A percentile compares a stretch with the other conserved stretches of the same genome.
These are phyloP conservation scores for Pleurotus eryngii DNA, from an alignment of 768 basidiomycete species.

Conservation along the genomic window DNA sequence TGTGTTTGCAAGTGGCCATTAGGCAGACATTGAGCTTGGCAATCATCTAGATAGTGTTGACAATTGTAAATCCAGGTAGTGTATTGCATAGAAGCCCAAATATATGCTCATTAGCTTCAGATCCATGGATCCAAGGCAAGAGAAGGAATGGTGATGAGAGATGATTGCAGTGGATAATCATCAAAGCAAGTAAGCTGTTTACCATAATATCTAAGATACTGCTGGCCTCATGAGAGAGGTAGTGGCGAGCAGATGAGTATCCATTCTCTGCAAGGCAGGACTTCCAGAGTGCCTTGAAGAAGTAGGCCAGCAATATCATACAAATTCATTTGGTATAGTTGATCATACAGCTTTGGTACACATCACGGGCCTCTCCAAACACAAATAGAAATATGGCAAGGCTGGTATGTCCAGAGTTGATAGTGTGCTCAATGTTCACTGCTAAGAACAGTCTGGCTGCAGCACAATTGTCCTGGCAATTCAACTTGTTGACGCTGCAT, in stretches of 20 bases:
- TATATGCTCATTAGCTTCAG: slow-evolving; percentile 19
- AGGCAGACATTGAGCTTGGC: slow-evolving; percentile 17
- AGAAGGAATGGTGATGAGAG: slow-evolving; percentile 9
- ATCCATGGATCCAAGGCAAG: slow-evolving; percentile 23
- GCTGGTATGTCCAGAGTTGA: slow-evolving; percentile 11
- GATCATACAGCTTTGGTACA: slow-evolving; percentile 23
- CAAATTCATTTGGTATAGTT: slow-evolving; percentile 14
- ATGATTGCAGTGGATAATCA: background rate
- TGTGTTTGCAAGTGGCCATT: background rate
- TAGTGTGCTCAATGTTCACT: slow-evolving; percentile 16
- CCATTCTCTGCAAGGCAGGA: background rate
- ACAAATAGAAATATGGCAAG: slow-evolving; percentile 26
- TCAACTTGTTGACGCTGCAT: slow-evolving; percentile 22
- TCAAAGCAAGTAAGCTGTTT: background rate
- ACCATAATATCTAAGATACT: background rate
- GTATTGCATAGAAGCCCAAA: slow-evolving; percentile 13
- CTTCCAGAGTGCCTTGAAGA: background rate
- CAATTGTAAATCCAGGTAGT: slow-evolving; percentile 13
- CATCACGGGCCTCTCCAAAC: slow-evolving; percentile 24
- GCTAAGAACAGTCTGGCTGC: no score
- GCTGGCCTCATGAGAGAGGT: background rate
- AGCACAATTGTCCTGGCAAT: no score
- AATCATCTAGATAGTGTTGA: slow-evolving; percentile 15
- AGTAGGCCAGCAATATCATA: slow-evolving; percentile 13
- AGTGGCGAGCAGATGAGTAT: background rate